These are phyloP conservation scores for Trichothecium roseum DNA, from an alignment of 2,329 filamentous ascomycete genomes.

Conservation along the genomic window DNA sequence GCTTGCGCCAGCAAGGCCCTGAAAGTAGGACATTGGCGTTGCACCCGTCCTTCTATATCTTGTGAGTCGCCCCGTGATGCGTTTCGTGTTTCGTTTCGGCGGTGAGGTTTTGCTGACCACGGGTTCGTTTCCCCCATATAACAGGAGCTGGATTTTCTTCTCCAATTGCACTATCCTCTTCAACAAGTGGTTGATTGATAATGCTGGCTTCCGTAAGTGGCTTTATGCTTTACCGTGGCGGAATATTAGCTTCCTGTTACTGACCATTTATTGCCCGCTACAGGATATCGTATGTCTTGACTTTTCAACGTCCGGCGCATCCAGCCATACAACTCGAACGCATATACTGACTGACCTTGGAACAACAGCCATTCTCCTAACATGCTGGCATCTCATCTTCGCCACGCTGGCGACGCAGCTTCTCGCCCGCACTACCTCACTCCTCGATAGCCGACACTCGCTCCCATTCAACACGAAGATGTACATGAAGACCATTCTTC, in stretches of 20 bases:
- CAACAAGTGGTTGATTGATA: conserved; percentile 83
- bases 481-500: conserved; percentile 53
- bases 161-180: conserved; percentile 81
- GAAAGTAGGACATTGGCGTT: not conserved
- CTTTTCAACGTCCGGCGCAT: not conserved
- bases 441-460: conserved; percentile 53
- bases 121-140: not conserved
- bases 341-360: not conserved
- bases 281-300: conserved; percentile 22
- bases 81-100: not conserved
- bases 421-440: conserved; percentile 50
- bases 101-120: too few relatives aligned
- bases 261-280: conserved; percentile 1
- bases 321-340: not conserved
- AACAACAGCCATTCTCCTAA: conserved; percentile 42
- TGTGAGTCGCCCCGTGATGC: conserved; percentile 1
- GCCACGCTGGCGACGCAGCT: conserved; percentile 56
- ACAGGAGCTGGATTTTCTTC: conserved; percentile 68
- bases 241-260: conserved; percentile 12
- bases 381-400: conserved; percentile 59
- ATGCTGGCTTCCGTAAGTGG: conserved; percentile 60
- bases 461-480: conserved; percentile 50
- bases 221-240: not conserved
- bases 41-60: conserved; percentile 5
- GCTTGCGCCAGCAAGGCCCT: too few relatives aligned